Conservation (phyloP, 371 early-diverging fungal genomes). For the Rhizomucor pusillus region DNA sequence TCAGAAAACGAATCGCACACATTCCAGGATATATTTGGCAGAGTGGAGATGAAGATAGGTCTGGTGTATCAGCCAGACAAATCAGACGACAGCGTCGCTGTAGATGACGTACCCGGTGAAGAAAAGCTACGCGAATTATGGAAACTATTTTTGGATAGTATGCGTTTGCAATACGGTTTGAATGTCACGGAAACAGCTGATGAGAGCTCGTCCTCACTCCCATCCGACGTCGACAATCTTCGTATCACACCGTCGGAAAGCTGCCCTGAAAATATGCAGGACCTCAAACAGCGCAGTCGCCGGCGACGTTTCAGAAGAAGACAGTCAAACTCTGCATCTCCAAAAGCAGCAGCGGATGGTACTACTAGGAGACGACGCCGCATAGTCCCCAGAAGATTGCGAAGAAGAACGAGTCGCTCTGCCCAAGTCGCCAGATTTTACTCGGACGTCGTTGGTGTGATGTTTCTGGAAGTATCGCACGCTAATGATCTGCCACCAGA, state of each 20-base stretch:
- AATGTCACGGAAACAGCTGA: not conserved
- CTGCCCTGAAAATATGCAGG: not conserved
- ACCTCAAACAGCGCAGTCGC: not conserved
- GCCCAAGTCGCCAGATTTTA: conserved; percentile 27
- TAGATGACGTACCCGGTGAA: conserved; percentile 1
- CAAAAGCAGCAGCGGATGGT: not conserved
- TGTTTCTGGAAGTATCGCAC: conserved; percentile 61
- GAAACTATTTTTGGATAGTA: not conserved
- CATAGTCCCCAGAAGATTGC: not conserved
- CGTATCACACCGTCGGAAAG: not conserved
- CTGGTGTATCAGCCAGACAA: not conserved
- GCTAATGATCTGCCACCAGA: conserved; percentile 64
- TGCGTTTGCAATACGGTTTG: not conserved
- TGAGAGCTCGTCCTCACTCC: conserved; percentile 6
- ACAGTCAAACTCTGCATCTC: not conserved
- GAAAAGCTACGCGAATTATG: conserved; percentile 12
- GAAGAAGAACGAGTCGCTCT: conserved; percentile 1
- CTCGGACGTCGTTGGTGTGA: conserved; percentile 52
- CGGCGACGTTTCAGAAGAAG: conserved; percentile 8
- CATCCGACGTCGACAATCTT: conserved; percentile 5
- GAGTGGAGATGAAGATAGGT: conserved; percentile 7
- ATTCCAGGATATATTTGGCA: not conserved
- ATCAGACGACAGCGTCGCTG: not conserved
- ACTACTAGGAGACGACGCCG: not conserved
- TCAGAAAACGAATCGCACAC: not conserved